Base-by-base conservation (phyloP, 805 yeast genomes). In the Zygoascus tannicola region DNA sequence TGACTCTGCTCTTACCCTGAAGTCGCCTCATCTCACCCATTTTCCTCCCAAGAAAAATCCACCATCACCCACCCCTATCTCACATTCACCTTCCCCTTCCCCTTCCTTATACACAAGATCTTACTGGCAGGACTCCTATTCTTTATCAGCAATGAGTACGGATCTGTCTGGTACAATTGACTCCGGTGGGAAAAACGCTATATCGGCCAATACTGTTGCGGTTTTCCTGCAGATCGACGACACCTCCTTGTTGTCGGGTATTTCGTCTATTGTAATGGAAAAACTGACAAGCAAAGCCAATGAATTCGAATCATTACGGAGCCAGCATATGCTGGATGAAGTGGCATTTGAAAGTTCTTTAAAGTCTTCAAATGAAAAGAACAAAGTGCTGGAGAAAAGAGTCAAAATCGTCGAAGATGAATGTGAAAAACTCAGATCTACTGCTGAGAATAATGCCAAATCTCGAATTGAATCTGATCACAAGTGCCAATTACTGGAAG, bases 391-490 rank as follows among this genome's bases (percentile, higher is more conserved):
- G 35, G 36, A 49, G 32, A 39, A 38, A 4, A 45, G 43, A 37
- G 26, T 50, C 30, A 21, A 36, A 10, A 22, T 23, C 12, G 28
- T 38, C 5, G 15, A 20, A 14, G 26, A 32, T 5, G 47, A 43
- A 3, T 33, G 30, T n/a, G 32, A 66, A 38, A 57, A 64, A 14
- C 51, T 67, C 3, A 59, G 61, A 33, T 68, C 63, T 38, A 73
- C 71, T 19, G 37, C 45, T 72, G 5, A 63, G 61, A 5, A 56
- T 62, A 5, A 49, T 69, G 8, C 62, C 67, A 14, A 57, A 60
- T 20, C 63, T 62, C 35, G 73, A 66, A 47, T 64, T 59, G 16
- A 54, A 65, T 51, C 51, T 71, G 5, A 67, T 72, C 35, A 45
- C 54, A 7, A 64, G 67, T 36, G 50, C 73, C 21, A 49, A 54